Base-by-base conservation (phyloP, 306 rosid genomes). In the Delonix regia region DNA sequence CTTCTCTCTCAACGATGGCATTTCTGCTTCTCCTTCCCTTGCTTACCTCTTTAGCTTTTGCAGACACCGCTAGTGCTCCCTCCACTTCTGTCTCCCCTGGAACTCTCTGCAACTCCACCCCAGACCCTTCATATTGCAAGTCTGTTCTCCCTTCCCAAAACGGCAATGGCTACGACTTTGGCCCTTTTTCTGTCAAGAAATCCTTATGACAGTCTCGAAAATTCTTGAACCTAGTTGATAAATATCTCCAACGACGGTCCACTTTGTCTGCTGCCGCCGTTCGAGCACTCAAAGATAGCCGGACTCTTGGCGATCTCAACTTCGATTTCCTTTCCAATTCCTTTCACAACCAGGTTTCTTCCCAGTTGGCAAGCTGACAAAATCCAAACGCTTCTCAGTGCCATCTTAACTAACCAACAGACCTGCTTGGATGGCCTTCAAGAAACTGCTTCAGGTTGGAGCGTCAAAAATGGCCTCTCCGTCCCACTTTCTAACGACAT, bases 341-440 rank as follows among this genome's bases (percentile, higher is more conserved):
- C 13, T 88, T 86, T n/a, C 49, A 73, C 89, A 7, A 80, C 82
- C 0, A 33, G 24, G 1, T 49, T 66, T 36, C 88, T 94, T 0
- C 75, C 91, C 0, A 82, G 15, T 67, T 69, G 72, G 36, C 80
- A 88, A 77, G 98, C 96, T 10, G 91, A 94, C 6, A 86, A 91
- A 0, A 51, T 90, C 39, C 94, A 90, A 77, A 83, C 94, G 0
- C 16, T 83, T 9, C 85, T 94, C 16, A 94, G 98, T 44, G 97
- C 90, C 42, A 87, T 90, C 59, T 41, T 94, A 8, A 91, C 97
- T 6, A 91, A 94, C 80, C 88, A 87, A 57, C 96, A 94, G 76
- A 91, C 98, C 0, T 94, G 98, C 68, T 38, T 82, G 47, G 98
- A 94, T 7, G 97, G 98, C 27, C 74, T 94, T 10, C 88, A 88